Percentiles rank a stretch among this genome's conserved stretches.
Conservation (phyloP, 495 filamentous ascomycete genomes). For the Penicillium samsonianum region DNA sequence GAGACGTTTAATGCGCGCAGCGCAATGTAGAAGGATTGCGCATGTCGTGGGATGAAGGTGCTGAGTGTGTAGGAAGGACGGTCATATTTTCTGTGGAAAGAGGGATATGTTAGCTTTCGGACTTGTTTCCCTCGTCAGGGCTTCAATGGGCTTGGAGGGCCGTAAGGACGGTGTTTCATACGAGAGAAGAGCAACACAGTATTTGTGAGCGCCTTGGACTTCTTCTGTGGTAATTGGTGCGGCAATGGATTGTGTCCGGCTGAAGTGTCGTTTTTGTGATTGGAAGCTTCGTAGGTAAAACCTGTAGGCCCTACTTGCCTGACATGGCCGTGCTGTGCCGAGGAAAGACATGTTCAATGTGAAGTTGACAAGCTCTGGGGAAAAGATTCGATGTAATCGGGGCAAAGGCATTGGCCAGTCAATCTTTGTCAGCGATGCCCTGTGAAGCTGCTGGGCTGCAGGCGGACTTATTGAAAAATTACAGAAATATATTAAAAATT, state of each 20-base stretch:
- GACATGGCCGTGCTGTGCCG: conserved; percentile 24
- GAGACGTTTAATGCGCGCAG: conserved; percentile 92
- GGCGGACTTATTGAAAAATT: neutral
- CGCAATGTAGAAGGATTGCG: conserved; percentile 81
- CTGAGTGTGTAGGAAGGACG: conserved; percentile 83
- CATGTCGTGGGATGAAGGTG: conserved; percentile 71
- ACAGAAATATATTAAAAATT: neutral
- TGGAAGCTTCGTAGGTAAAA: conserved; percentile 9
- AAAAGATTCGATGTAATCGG: conserved; percentile 22
- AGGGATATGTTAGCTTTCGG: conserved; percentile 12
- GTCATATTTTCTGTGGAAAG: conserved; percentile 67
- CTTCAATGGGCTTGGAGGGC: neutral
- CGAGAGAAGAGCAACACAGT: conserved; percentile 60
- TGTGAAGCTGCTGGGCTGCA: too few relatives aligned
- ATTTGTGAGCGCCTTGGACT: conserved; percentile 53
- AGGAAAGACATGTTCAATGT: conserved; percentile 29
- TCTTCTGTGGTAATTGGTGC: conserved; percentile 40
- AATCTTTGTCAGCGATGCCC: conserved; percentile 15
- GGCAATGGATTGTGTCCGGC: conserved; percentile 19
- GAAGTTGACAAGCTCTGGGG: conserved; percentile 6
- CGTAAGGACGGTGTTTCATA: conserved; percentile 29
- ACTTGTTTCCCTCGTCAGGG: neutral
- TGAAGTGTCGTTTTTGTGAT: conserved; percentile 28
- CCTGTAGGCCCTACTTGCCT: conserved; percentile 22
- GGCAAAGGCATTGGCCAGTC: conserved; percentile 35